Base-by-base conservation (phyloP, 495 filamentous ascomycete genomes). In the Penicillium antarcticum region DNA sequence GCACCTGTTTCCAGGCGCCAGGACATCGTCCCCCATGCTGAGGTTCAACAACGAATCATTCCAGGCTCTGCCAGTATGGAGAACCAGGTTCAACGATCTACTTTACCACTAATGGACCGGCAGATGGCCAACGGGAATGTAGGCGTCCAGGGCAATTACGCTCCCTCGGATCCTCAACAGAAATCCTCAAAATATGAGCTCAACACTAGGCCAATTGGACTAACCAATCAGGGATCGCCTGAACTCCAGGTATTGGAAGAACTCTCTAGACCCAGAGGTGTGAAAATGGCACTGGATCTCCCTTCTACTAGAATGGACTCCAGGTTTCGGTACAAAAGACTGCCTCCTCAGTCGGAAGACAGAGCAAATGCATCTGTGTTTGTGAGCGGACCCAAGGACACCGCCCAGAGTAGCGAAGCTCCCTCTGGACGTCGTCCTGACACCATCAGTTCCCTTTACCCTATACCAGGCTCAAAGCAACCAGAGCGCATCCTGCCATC, bases 401-500 rank as follows among this genome's bases (percentile, higher is more conserved):
- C 48, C 5, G 47, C 38, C 46, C 55, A 56, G n/a, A 57, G 41
- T 44, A 45, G 36, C 35, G 51, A 60, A 32, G 52, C 45, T 29
- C 56, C 61, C 37, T 34, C 52, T 48, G 54, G 57, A 33, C 56
- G 56, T 18, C 51, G 48, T 29, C 35, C 53, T 44, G 61, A 57
- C 36, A 7, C 53, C 17, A 40, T 51, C n/a, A 46, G 40, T 31
- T 44, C 57, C 26, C 51, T 47, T 45, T 56, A 55, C 43, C 42
- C 42, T 48, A 54, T 62, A 26, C 35, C 56, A 42, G 59, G 34
- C 26, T 23, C 41, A 38, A 57, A 58, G 31, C 56, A 57, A 36
- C 67, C 70, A 57, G 68, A 72, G 26, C 57, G 49, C 36, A 58
- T 60, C 32, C 53, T 76, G 8, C 73, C 73, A 14, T 76, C 73